Conservation (phyloP, 2,329 filamentous ascomycete genomes). For the Chrysosporium queenslandicum region DNA sequence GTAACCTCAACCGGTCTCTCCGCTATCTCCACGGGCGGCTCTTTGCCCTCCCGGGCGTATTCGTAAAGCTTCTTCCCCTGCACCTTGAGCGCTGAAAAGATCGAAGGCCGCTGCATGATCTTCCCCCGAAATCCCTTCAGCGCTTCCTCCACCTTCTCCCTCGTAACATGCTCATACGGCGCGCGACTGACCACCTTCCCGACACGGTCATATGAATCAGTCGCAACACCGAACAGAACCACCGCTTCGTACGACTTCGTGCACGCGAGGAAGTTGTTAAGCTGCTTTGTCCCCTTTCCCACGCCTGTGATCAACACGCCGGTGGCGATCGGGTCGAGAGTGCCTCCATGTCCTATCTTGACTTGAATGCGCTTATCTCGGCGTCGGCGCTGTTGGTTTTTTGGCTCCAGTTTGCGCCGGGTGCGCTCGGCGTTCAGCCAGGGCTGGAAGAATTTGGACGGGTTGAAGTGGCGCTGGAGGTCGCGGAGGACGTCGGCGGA, state of each 20-base stretch:
- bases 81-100: conserved; percentile 88
- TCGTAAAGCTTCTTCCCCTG: conserved; percentile 92
- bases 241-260: conserved; percentile 89
- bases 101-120: conserved; percentile 78
- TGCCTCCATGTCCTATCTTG: conserved; percentile 94
- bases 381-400: conserved; percentile 51
- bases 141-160: conserved; percentile 64
- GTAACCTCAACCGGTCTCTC: conserved; percentile 67
- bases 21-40: conserved; percentile 75
- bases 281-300: conserved; percentile 74
- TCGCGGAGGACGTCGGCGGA: conserved; percentile 87
- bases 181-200: conserved; percentile 72
- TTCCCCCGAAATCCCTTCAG: conserved; percentile 67
- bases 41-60: conserved; percentile 81
- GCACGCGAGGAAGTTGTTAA: conserved; percentile 70
- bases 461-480: conserved; percentile 73
- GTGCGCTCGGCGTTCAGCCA: conserved; percentile 57
- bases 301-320: conserved; percentile 85
- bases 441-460: conserved; percentile 67
- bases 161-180: conserved; percentile 71
- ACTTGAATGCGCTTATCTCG: conserved; percentile 57
- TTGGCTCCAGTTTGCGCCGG: conserved; percentile 45
- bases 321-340: conserved; percentile 85
- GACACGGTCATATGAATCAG: conserved; percentile 80
- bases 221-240: conserved; percentile 81